These are phyloP conservation scores for Gossypium schwendimanii DNA, from an alignment of 441 rosid species.

Conservation along the genomic window DNA sequence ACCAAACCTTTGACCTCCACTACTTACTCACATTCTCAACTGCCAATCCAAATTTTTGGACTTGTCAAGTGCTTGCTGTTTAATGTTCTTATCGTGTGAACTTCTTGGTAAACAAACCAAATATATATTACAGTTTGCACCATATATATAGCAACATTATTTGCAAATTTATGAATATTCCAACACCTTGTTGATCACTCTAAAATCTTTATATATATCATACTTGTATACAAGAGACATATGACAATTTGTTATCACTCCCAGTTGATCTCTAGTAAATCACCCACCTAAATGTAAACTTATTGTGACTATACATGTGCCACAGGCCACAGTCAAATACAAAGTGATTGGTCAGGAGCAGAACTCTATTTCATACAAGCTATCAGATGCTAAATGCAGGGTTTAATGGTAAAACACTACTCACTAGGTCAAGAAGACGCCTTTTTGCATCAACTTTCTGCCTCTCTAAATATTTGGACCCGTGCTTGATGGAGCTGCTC, in stretches of 20 bases:
- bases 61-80: not conserved
- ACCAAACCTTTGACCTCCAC: not conserved
- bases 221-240: not conserved
- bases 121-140: not conserved
- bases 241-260: not conserved
- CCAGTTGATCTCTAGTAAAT: not conserved
- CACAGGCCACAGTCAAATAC: not conserved
- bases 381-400: not conserved
- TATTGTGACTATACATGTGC: not conserved
- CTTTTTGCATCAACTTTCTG: conserved; percentile 58
- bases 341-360: not conserved
- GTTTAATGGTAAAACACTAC: conserved; percentile 13
- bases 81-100: not conserved
- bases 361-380: conserved; percentile 1
- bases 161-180: not conserved
- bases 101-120: not conserved
- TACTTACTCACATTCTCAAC: not conserved
- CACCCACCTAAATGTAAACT: not conserved
- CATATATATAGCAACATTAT: not conserved
- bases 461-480: conserved; percentile 38
- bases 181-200: not conserved
- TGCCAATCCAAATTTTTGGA: not conserved
- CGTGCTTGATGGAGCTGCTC: conserved; percentile 28
- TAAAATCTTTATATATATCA: not conserved
- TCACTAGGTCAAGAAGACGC: conserved; percentile 77